These are phyloP conservation scores for Purpureocillium lavendulum DNA, from an alignment of 2,329 filamentous ascomycete genomes.

Conservation along the genomic window DNA sequence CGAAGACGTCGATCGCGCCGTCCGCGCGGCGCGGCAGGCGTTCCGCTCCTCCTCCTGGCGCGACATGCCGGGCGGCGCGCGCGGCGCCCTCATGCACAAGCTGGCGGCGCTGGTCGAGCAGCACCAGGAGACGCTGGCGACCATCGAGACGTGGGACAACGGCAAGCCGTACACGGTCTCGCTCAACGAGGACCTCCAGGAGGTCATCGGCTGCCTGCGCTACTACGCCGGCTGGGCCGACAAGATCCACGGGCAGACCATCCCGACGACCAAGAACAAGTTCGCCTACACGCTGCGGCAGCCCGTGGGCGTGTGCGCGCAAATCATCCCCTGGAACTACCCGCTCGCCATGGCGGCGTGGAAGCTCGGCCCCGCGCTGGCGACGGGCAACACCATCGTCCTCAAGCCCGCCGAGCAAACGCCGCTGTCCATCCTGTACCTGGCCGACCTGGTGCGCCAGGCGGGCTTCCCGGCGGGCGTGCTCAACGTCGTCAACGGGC, in stretches of 20 bases:
- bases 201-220: conserved; percentile 40
- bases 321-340: conserved; percentile 72
- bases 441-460: conserved; percentile 60
- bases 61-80: conserved; percentile 55
- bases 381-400: conserved; percentile 55
- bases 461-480: conserved; percentile 74
- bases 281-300: conserved; percentile 69
- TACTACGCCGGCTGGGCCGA: conserved; percentile 77
- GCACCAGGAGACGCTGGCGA: conserved; percentile 41
- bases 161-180: conserved; percentile 59
- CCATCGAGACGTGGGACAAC: conserved; percentile 74
- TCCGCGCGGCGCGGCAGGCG: conserved; percentile 50
- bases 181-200: conserved; percentile 54
- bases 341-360: conserved; percentile 43
- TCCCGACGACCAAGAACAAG: conserved; percentile 59
- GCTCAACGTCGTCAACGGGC: conserved; percentile 67
- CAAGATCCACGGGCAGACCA: conserved; percentile 70
- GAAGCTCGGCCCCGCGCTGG: conserved; percentile 67
- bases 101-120: conserved; percentile 63
- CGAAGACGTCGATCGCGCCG: conserved; percentile 23
- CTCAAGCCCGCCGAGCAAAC: conserved; percentile 62
- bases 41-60: conserved; percentile 62
- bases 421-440: conserved; percentile 54
- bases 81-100: conserved; percentile 61
- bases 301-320: conserved; percentile 67